Evolutionary conservation across 2,329 filamentous ascomycete species (phyloP).

Genomic region (Rhytidhysteron rufulum): DNA sequence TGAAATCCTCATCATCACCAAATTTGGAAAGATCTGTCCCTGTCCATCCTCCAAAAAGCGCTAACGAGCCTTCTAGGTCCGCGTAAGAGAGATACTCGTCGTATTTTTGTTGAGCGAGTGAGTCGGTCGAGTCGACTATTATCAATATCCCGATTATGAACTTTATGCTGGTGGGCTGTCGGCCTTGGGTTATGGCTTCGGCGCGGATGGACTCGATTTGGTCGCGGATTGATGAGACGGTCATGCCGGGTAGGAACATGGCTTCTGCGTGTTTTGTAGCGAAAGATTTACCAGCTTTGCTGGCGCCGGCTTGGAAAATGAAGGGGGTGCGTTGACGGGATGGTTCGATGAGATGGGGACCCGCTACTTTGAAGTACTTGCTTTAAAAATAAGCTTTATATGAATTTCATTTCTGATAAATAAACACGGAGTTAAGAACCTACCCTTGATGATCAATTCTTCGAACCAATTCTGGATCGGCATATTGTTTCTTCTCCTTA

Average conservation of each 20-base stretch:
- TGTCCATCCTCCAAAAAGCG: conserved; percentile 68
- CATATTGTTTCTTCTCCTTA: too few species aligned
- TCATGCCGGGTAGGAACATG: conserved; percentile 63
- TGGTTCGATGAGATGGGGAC: conserved; percentile 63
- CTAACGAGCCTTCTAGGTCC: conserved; percentile 59
- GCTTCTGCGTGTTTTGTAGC: conserved; percentile 65
- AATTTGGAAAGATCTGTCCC: conserved; percentile 58
- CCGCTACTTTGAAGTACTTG: conserved; percentile 60
- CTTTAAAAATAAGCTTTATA: not conserved
- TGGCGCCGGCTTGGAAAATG: conserved; percentile 64
- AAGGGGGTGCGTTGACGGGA: conserved; percentile 63
- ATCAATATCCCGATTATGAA: conserved; percentile 61
- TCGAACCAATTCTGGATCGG: too few species aligned
- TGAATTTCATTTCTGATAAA: too few species aligned
- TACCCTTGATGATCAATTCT: too few species aligned
- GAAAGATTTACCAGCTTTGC: conserved; percentile 59
- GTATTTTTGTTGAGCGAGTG: conserved; percentile 60
- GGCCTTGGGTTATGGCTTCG: conserved; percentile 49
- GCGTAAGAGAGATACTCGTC: conserved; percentile 57
- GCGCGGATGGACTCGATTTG: conserved; percentile 58
- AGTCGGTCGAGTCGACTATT: conserved; percentile 59
- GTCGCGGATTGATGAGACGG: conserved; percentile 54
- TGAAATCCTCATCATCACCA: conserved; percentile 56
- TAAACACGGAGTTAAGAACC: too few species aligned
- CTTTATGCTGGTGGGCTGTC: conserved; percentile 58